Percentiles rank a stretch among this genome's conserved stretches.
These are phyloP conservation scores for Cyberlindnera amylophila DNA, from an alignment of 805 yeast genomes.

Conservation along the genomic window DNA sequence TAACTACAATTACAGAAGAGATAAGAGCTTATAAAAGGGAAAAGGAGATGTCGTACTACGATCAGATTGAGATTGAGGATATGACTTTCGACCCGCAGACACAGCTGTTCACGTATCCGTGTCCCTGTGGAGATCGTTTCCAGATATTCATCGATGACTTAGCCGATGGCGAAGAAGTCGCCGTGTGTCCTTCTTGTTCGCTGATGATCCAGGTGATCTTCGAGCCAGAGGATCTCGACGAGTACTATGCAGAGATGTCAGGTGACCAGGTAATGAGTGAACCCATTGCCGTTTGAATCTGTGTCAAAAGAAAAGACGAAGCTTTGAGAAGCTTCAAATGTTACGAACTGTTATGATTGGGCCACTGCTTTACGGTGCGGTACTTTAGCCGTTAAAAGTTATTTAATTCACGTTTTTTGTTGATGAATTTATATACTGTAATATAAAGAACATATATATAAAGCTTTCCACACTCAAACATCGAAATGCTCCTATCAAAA, in stretches of 20 bases:
- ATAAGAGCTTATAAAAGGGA: too few species aligned
- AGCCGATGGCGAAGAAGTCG: slow-evolving; percentile 86
- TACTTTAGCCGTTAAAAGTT: too few species aligned
- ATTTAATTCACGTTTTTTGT: too few species aligned
- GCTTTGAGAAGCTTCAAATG: too few species aligned
- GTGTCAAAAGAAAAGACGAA: too few species aligned
- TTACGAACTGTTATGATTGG: too few species aligned
- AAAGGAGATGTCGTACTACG: slow-evolving; percentile 55
- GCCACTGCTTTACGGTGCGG: too few species aligned
- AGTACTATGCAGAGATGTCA: slow-evolving; percentile 36
- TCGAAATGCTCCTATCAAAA: too few species aligned
- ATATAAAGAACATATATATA: too few species aligned
- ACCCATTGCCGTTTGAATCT: slow-evolving; percentile 20
- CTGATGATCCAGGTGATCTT: slow-evolving; percentile 88
- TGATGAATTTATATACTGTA: too few species aligned
- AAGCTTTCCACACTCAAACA: too few species aligned
- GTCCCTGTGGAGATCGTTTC: slow-evolving; percentile 97
- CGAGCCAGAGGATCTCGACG: slow-evolving; percentile 53
- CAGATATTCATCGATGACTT: slow-evolving; percentile 83
- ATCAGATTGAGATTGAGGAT: slow-evolving; percentile 95
- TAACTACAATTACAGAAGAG: too few species aligned
- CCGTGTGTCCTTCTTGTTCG: slow-evolving; percentile 96
- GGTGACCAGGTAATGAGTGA: slow-evolving; percentile 16
- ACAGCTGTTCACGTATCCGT: slow-evolving; percentile 86
- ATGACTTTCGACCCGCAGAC: slow-evolving; percentile 85